Conservation (phyloP, 164 flowering plant species). For the Dillenia suffruticosa region DNA sequence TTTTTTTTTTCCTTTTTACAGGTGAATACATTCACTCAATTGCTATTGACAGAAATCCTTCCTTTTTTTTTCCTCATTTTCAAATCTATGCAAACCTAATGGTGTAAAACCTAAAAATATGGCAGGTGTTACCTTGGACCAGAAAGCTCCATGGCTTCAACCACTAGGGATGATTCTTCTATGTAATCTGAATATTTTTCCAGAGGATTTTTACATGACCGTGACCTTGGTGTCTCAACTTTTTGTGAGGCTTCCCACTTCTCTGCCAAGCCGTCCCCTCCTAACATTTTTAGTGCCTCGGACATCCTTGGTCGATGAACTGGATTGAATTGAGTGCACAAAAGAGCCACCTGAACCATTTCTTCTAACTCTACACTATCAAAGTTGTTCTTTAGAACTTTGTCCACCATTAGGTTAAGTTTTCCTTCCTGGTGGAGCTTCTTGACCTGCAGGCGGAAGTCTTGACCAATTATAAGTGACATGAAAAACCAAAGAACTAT, state of each 20-base stretch:
- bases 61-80: background rate
- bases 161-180: conserved; percentile 68
- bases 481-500: no score
- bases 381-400: conserved; percentile 59
- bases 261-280: conserved; percentile 83
- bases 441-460: conserved; percentile 49
- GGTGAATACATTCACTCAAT: conserved; percentile 32
- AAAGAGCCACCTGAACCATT: conserved; percentile 71
- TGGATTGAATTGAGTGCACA: conserved; percentile 77
- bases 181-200: conserved; percentile 54
- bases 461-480: no score
- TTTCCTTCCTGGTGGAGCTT: conserved; percentile 74
- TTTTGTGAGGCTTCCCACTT: conserved; percentile 83
- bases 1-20: conserved; percentile 26
- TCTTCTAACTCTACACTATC: conserved; percentile 68
- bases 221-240: conserved; percentile 48
- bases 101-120: background rate
- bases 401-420: conserved; percentile 63
- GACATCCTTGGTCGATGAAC: conserved; percentile 76
- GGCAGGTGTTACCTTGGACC: conserved; percentile 57
- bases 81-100: conserved; percentile 7
- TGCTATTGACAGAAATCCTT: conserved; percentile 25
- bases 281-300: conserved; percentile 69
- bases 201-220: conserved; percentile 40
- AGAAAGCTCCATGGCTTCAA: conserved; percentile 93